Evolutionary conservation across 352 stramenopile species (phyloP), one percentile per base, ranked within the genome.

Genomic region (Globisporangium perplexum): DNA sequence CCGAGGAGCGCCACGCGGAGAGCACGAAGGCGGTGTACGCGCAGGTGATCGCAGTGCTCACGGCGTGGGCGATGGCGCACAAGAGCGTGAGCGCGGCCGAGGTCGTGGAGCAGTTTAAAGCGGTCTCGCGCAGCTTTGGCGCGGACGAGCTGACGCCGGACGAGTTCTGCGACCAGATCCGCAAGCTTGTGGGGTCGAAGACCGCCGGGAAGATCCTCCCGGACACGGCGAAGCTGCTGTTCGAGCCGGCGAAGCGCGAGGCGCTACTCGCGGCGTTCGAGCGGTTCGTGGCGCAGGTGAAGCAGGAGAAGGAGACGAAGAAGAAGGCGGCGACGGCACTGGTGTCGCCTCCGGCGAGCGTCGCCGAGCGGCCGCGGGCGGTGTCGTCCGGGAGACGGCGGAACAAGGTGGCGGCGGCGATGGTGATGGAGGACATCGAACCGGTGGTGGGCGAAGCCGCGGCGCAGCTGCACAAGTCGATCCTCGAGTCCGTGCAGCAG

Each of bases 361-460:
- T 58, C 1, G 38, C 71, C 26, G 63, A 63, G 17, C 67, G 68
- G 17, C 42, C 64, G 17, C 70, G 66, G 10, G 65, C 69, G 0
- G 63, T 61, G 44, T 83, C 74, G 12, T 67, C 71, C 1, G 73
- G 68, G 30, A 71, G 67, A n/a, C 76, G 72, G 14, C 60, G 62
- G 44, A 83, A 69, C 42, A 84, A 79, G 48, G 49, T 69, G 24
- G 45, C 63, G 0, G 53, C 66, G n/a, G 61, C 82, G 4, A 68
- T 86, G 10, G 63, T 80, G 24, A 72, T 94, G 11, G 71, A 92
- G 50, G 79, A 94, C 47, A 84, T 94, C 23, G 77, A 92, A 46
- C 84, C 84, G 8, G 82, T 94, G 14, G 77, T 93, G 18, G 84
- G 84, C 17, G 84, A 94, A 60, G 84, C 85, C 20, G 84, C 84